Conservation (phyloP, 2,329 filamentous ascomycete genomes). For the Xylariaceae sp. region DNA sequence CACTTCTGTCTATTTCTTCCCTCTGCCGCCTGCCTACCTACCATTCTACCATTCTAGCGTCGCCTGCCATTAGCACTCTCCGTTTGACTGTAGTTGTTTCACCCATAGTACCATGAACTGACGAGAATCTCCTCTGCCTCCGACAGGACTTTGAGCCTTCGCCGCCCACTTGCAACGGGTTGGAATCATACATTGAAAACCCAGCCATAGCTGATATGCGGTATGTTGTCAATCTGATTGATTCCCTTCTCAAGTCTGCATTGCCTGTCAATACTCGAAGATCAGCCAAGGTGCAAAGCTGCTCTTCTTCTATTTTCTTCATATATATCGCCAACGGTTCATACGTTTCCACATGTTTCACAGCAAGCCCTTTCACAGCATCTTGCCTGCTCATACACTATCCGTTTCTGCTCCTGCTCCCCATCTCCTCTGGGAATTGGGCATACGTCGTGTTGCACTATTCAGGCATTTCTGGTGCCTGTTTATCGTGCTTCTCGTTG, state of each 20-base stretch:
- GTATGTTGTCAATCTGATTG: conserved; percentile 36
- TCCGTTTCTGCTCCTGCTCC: background rate
- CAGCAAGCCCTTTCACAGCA: background rate
- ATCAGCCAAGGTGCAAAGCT: background rate
- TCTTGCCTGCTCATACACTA: background rate
- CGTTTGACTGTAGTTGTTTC: conserved; percentile 11
- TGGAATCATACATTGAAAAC: conserved; percentile 49
- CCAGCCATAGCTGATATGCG: conserved; percentile 49
- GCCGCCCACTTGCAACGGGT: conserved; percentile 43
- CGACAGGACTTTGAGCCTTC: conserved; percentile 53
- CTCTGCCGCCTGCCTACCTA: conserved; percentile 10
- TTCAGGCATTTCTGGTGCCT: conserved; percentile 22
- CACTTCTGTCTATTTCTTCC: conserved; percentile 15
- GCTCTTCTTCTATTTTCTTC: background rate
- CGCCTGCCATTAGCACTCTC: conserved; percentile 7
- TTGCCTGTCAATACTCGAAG: background rate
- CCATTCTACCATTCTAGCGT: conserved; percentile 8
- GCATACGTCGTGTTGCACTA: conserved; percentile 23
- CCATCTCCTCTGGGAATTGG: conserved; percentile 18
- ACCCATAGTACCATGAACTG: conserved; percentile 29
- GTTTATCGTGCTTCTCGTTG: conserved; percentile 21
- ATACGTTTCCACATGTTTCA: background rate
- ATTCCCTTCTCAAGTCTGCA: background rate
- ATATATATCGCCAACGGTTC: conserved; percentile 1
- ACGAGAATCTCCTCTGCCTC: conserved; percentile 31